A percentile compares a stretch with the other conserved stretches of the same genome.
These are phyloP conservation scores for Fusarium fracticaudum DNA, from an alignment of 2,329 filamentous ascomycete species.

Conservation along the genomic window DNA sequence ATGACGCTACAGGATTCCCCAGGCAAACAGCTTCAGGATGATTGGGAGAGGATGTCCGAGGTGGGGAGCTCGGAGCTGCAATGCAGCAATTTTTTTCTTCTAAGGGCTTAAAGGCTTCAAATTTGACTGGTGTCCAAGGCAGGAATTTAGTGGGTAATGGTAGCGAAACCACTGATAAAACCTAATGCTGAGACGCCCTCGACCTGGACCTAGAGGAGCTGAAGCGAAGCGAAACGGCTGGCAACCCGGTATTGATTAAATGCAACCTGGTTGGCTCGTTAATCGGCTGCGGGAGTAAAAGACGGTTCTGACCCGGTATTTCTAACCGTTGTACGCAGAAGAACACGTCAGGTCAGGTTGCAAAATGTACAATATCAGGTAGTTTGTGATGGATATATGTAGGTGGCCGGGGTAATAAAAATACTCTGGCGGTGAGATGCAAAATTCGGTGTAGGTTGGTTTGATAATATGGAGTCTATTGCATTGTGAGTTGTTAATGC, in stretches of 20 bases:
- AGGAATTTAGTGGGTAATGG: constrained; percentile 33
- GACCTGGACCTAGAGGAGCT: constrained; percentile 9
- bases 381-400: constrained; percentile 20
- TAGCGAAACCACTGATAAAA: constrained; percentile 11
- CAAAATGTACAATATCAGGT: constrained; percentile 12
- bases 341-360: background rate
- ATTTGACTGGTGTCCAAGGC: constrained; percentile 25
- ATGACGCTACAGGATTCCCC: constrained; percentile 43
- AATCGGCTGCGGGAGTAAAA: constrained; percentile 22
- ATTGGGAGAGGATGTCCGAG: constrained; percentile 36
- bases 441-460: constrained; percentile 3
- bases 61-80: constrained; percentile 39
- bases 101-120: constrained; percentile 31
- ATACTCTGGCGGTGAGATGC: constrained; percentile 15
- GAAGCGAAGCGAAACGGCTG: constrained; percentile 14
- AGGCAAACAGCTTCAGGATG: constrained; percentile 29
- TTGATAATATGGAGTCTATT: constrained; percentile 24
- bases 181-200: constrained; percentile 12
- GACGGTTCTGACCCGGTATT: constrained; percentile 24
- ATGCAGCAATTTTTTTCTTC: constrained; percentile 29
- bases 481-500: constrained; percentile 31
- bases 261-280: constrained; percentile 29
- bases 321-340: constrained; percentile 18
- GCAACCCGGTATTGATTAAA: constrained; percentile 12
- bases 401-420: constrained; percentile 17